Evolutionary conservation across 75 land plant species (phyloP).

Genomic region (Selaginella moellendorffii): DNA sequence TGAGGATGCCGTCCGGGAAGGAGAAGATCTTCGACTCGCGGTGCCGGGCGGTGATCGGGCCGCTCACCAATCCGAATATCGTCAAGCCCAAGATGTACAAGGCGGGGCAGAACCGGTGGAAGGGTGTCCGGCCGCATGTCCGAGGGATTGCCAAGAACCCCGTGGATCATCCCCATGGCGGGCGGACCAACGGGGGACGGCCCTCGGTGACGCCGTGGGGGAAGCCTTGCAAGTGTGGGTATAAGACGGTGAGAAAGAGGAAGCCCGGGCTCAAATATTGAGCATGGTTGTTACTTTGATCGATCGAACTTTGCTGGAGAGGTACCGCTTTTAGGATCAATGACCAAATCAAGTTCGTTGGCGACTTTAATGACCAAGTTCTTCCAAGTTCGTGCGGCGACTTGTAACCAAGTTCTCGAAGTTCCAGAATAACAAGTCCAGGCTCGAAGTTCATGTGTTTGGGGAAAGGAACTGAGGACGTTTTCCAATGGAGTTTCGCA

Average conservation of each 20-base stretch:
- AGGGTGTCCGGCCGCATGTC: constrained; percentile 24
- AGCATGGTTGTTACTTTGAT: too few species aligned
- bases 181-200: constrained; percentile 8
- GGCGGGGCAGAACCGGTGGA: constrained; percentile 24
- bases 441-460: too few species aligned
- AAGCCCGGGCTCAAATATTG: background rate
- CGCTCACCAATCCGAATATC: constrained; percentile 13
- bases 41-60: constrained; percentile 14
- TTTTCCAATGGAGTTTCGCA: too few species aligned
- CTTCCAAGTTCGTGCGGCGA: too few species aligned
- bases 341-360: too few species aligned
- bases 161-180: constrained; percentile 32
- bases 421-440: too few species aligned
- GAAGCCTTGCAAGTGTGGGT: background rate
- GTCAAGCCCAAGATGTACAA: constrained; percentile 9
- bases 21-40: constrained; percentile 10
- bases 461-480: too few species aligned
- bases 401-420: too few species aligned
- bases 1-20: constrained; percentile 10
- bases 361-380: too few species aligned
- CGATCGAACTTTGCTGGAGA: too few species aligned
- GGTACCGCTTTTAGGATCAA: too few species aligned
- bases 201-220: background rate
- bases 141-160: constrained; percentile 34
- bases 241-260: background rate